Conservation (phyloP, 192 early-diverging fungal species). For the Allomyces macrogynus region DNA sequence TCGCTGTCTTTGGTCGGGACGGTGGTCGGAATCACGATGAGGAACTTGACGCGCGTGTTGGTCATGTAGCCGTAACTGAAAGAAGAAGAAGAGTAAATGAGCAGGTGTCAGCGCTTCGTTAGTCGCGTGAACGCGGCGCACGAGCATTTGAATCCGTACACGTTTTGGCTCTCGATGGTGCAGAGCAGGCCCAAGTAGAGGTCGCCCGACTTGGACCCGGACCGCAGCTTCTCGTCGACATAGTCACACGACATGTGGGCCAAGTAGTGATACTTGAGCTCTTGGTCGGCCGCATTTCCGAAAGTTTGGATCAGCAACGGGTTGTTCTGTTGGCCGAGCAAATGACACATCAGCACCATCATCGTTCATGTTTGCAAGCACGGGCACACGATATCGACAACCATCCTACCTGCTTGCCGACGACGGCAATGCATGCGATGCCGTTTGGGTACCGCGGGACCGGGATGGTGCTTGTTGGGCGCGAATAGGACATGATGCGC, state of each 20-base stretch:
- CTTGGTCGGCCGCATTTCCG: slow-evolving; percentile 36
- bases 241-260: slow-evolving; percentile 81
- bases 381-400: not conserved
- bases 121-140: too few relatives aligned
- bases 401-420: slow-evolving; percentile 28
- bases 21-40: slow-evolving; percentile 31
- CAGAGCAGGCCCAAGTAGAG: slow-evolving; percentile 73
- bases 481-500: not conserved
- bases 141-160: slow-evolving; percentile 19
- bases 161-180: slow-evolving; percentile 70
- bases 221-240: slow-evolving; percentile 47
- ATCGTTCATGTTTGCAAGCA: not conserved
- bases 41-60: slow-evolving; percentile 63
- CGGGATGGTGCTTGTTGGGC: not conserved
- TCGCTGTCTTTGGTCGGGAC: slow-evolving; percentile 20
- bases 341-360: not conserved
- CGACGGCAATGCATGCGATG: slow-evolving; percentile 33
- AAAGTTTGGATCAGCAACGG: slow-evolving; percentile 69
- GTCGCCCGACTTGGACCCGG: slow-evolving; percentile 43
- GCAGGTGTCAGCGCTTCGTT: too few relatives aligned
- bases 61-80: slow-evolving; percentile 64
- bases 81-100: slow-evolving; percentile 3
- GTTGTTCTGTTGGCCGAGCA: slow-evolving; percentile 37
- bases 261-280: slow-evolving; percentile 76
- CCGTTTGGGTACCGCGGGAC: slow-evolving; percentile 9